Percentiles rank a stretch among this genome's conserved stretches.
Evolutionary conservation across 306 rosid genomes (phyloP).

Genomic region (Urtica urens): DNA sequence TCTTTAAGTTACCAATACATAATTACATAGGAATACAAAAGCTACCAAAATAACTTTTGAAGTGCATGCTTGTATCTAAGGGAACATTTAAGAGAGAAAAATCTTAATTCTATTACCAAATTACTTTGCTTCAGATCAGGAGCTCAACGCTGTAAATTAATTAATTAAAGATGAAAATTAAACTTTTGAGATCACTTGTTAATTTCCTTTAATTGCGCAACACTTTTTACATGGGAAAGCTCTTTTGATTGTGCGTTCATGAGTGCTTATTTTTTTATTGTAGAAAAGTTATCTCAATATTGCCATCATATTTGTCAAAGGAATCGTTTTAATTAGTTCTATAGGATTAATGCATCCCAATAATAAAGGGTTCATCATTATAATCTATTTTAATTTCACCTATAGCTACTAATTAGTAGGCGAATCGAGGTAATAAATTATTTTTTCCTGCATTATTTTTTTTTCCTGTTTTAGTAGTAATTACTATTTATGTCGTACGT

Average conservation of each 20-base stretch:
- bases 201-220: slow-evolving; percentile 59
- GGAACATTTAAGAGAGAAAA: neutral
- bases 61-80: slow-evolving; percentile 19
- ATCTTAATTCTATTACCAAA: slow-evolving; percentile 11
- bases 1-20: slow-evolving; percentile 9
- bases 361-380: slow-evolving; percentile 19
- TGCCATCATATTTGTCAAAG: no score
- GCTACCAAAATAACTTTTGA: neutral
- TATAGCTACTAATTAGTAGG: no score
- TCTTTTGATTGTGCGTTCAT: slow-evolving; percentile 30
- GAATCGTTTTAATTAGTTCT: neutral
- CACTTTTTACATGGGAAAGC: slow-evolving; percentile 21
- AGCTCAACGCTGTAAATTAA: no score
- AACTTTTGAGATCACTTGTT: slow-evolving; percentile 16
- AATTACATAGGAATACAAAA: slow-evolving; percentile 13
- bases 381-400: slow-evolving; percentile 2
- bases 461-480: no score
- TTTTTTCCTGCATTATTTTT: no score
- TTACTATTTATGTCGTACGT: no score
- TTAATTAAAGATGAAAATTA: no score
- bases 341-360: slow-evolving; percentile 15
- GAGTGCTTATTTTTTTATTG: slow-evolving; percentile 16
- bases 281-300: no score
- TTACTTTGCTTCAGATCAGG: slow-evolving; percentile 17
- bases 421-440: no score